These are phyloP conservation scores for Clitopilus hobsonii DNA, from an alignment of 768 basidiomycete species.

Conservation along the genomic window DNA sequence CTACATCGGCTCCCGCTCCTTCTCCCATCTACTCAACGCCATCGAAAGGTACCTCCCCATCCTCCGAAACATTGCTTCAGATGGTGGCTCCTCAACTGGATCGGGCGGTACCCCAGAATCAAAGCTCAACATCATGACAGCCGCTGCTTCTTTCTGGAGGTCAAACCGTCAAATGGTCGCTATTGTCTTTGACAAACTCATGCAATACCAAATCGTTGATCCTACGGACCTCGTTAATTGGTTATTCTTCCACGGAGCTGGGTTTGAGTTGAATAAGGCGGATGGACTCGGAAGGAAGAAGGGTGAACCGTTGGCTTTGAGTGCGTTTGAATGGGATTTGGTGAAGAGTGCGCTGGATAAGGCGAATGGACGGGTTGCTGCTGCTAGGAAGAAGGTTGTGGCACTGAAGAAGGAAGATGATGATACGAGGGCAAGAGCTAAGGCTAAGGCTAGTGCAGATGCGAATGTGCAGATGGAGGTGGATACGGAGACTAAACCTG, in stretches of 20 bases:
- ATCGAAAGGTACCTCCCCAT: slow-evolving; percentile 90
- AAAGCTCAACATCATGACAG: slow-evolving; percentile 65
- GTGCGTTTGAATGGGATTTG: slow-evolving; percentile 80
- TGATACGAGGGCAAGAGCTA: slow-evolving; percentile 71
- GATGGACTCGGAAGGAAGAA: neutral
- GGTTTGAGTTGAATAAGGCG: too few relatives aligned
- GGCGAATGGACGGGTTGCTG: slow-evolving; percentile 81
- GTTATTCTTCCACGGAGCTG: slow-evolving; percentile 61
- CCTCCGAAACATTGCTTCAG: slow-evolving; percentile 59
- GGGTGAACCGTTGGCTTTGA: slow-evolving; percentile 20
- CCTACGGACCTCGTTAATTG: slow-evolving; percentile 86
- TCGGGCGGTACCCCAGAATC: slow-evolving; percentile 46
- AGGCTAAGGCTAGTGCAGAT: slow-evolving; percentile 53
- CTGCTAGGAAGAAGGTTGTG: slow-evolving; percentile 69
- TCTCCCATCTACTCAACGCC: slow-evolving; percentile 96
- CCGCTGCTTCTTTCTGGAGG: slow-evolving; percentile 78
- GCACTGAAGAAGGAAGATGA: slow-evolving; percentile 85
- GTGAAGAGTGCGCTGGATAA: slow-evolving; percentile 83
- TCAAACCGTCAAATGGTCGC: slow-evolving; percentile 80
- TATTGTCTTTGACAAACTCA: slow-evolving; percentile 95
- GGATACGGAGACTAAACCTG: slow-evolving; percentile 59
- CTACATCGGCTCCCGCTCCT: slow-evolving; percentile 89
- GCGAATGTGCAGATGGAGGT: slow-evolving; percentile 53
- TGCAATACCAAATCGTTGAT: slow-evolving; percentile 98
- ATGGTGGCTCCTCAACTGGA: slow-evolving; percentile 30